These are phyloP conservation scores for Pleurozium schreberi DNA, from an alignment of 225 moss, liverwort and hornwort genomes.

Conservation along the genomic window DNA sequence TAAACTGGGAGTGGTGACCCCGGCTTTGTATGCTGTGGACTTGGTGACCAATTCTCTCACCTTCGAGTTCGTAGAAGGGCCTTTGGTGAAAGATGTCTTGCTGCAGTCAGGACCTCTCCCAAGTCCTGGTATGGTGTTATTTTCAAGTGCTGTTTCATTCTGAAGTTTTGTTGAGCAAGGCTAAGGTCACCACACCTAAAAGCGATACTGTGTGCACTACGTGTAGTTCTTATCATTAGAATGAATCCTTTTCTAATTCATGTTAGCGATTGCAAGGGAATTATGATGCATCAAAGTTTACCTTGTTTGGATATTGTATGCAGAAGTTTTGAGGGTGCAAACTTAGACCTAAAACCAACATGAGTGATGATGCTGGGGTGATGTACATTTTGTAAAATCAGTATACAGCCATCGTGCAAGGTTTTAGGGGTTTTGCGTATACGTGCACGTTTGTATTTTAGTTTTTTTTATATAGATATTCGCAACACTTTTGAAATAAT, in stretches of 20 bases:
- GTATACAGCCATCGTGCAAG: not conserved
- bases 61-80: conserved; percentile 66
- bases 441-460: not conserved
- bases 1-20: conserved; percentile 67
- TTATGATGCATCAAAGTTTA: not conserved
- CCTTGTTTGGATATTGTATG: not conserved
- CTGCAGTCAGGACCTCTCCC: conserved; percentile 55
- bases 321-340: not conserved
- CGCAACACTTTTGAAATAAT: not conserved
- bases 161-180: not conserved
- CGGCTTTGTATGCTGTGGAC: conserved; percentile 75
- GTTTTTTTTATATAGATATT: not conserved
- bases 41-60: conserved; percentile 49
- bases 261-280: not conserved
- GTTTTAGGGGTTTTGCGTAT: too few species aligned
- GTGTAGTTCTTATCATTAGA: not conserved
- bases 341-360: not conserved
- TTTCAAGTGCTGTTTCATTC: not conserved
- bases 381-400: not conserved
- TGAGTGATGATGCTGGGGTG: not conserved
- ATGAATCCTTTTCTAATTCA: not conserved
- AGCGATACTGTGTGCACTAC: not conserved
- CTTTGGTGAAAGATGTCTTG: conserved; percentile 66
- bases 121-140: conserved; percentile 16
- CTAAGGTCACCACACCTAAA: not conserved